Evolutionary conservation across 495 filamentous ascomycete genomes (phyloP), one percentile per base, ranked within the genome.

Genomic region (Penicillium bialowiezense): DNA sequence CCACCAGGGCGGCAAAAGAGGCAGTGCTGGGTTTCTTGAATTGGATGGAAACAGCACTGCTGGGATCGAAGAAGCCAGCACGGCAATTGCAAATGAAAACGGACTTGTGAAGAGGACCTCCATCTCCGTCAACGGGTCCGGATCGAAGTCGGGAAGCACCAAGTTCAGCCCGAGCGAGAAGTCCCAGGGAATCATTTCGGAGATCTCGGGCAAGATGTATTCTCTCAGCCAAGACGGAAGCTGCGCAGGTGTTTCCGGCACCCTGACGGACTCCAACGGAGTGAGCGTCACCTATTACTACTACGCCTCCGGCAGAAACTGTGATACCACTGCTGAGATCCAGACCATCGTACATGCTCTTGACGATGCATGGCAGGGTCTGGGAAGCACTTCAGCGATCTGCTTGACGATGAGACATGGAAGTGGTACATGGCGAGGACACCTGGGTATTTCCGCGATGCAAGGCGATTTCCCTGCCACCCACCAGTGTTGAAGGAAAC

Each of bases 301-400:
- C 29, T 21, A 32, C 17, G 41, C 36, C 19, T 31, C 41, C 3
- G 41, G 41, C 2, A 14, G 41, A 7, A 44, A 44, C 31, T 44
- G 41, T 21, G 41, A 44, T 34, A 44, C 41, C 41, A 44, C 41
- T 9, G 41, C 41, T 34, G 29, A 44, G 13, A 21, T 21, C 28
- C 17, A 44, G 31, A 44, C 41, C 12, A 44, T 31, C 2, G 28
- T 32, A 3, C 3, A 7, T 31, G 41, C 41, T 32, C 41, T 44
- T 7, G 41, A 44, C 15, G 29, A 44, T 13, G 41, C 41, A 19
- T 44, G 41, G 41, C 28, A 44, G 5, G 41, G 15, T 18, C 41
- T 44, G 15, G 31, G 28, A 1, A 20, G 28, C 41, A 34, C n/a
- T 20, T 34, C 41, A 15, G 41, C 41, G 12, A 26, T 44, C 15